phyloP scores from a whole-genome alignment of 2,329 filamentous ascomycete genomes.

The Aspergillus carbonarius region DNA sequence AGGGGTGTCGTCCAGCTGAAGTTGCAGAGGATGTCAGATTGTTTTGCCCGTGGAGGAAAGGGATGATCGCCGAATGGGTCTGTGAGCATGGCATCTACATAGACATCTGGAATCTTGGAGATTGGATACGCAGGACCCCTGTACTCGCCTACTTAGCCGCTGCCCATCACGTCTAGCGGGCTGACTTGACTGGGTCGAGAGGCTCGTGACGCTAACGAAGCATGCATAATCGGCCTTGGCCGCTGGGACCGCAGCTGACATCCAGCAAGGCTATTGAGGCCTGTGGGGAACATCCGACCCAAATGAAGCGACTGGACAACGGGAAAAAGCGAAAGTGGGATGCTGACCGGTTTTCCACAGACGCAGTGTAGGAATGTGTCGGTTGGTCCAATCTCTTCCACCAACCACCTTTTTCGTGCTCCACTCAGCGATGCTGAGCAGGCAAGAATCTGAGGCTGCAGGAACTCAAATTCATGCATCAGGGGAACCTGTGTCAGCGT shows the following conservation, averaged over 20 bases:
- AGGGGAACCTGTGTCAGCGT: neutral
- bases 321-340: neutral
- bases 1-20: neutral
- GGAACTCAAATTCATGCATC: constrained; percentile 7
- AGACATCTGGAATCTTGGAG: neutral
- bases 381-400: constrained; percentile 5
- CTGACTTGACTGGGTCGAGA: neutral
- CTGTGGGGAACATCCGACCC: neutral
- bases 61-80: neutral
- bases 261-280: neutral
- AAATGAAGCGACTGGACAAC: neutral
- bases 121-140: neutral
- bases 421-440: constrained; percentile 1
- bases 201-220: constrained; percentile 4
- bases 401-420: constrained; percentile 4
- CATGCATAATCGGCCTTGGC: constrained; percentile 5
- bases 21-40: neutral
- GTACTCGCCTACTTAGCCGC: neutral
- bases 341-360: neutral
- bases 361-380: constrained; percentile 9
- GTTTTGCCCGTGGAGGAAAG: neutral
- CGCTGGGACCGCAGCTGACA: constrained; percentile 13
- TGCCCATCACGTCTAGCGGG: neutral
- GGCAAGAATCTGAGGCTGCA: constrained; percentile 10
- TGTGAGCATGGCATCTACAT: neutral